Evolutionary conservation across 371 early-diverging fungal genomes (phyloP), one percentile per base, ranked within the genome.

Genomic region (Thermomucor indicae-seudaticae): DNA sequence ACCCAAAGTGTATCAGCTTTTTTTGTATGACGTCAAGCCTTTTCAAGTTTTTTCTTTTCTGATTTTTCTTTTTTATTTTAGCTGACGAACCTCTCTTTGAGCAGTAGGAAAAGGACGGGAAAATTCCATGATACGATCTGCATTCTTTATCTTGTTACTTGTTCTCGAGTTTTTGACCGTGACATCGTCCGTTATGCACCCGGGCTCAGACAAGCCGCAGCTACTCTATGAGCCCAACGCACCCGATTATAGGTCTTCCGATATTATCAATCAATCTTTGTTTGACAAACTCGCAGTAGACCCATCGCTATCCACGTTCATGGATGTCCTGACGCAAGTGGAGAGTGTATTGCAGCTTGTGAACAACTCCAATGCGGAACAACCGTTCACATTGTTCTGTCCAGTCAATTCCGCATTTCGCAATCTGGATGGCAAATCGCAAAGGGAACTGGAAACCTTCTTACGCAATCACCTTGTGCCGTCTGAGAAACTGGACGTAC

Each of bases 231-330:
- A 71, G 29, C 71, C 67, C 6, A 56, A 62, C 29, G 67, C 64
- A 20, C 67, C 67, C 16, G 68, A 67, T 35, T 71, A 71, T 43
- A 44, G 49, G 48, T 34, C 49, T 43, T 37, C 64, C 25, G 52
- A 39, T 11, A 37, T 30, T 20, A 20, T 34, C 17, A 62, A 25
- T 12, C 65, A 71, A 41, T 67, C 76, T 12, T 52, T 75, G 35
- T 71, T 75, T 58, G 76, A 75, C 51, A 67, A 60, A 51, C 50
- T 75, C 19, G 72, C 76, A 11, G 67, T 65, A 1, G 76, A 75
- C 30, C 42, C 64, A 31, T 52, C 67, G 4, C 39, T 75, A 1
- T 65, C 67, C n/a, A 75, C 70, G 5, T 75, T 72, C 53, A 55
- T 75, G 54, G 71, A 68, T 46, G 60, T 70, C 14, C 43, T 75